phyloP scores from a whole-genome alignment of 2,329 filamentous ascomycete genomes.

The Hymenoscyphus occultus region DNA sequence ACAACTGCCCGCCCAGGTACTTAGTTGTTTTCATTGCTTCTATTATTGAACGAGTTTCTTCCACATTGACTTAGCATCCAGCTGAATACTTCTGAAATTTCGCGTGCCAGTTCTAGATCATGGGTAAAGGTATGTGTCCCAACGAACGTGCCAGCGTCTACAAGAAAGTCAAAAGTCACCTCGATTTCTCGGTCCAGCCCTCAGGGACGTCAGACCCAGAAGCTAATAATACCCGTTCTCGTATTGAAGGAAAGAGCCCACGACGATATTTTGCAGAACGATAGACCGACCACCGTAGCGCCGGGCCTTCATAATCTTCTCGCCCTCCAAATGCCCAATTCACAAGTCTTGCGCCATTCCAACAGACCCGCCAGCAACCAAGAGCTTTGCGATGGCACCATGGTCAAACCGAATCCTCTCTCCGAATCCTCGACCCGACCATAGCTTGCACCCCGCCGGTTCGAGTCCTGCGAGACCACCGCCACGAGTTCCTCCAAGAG shows the following conservation, averaged over 20 bases:
- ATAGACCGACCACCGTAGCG: constrained; percentile 6
- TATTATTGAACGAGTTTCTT: background rate
- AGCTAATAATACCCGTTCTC: constrained; percentile 6
- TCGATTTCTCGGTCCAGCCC: background rate
- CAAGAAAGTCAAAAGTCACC: background rate
- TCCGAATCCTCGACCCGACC: constrained; percentile 25
- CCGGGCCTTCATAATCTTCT: background rate
- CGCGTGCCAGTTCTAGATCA: background rate
- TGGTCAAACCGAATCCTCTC: constrained; percentile 34
- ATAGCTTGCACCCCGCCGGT: constrained; percentile 14
- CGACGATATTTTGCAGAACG: constrained; percentile 8
- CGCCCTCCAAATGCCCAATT: constrained; percentile 24
- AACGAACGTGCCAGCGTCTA: background rate
- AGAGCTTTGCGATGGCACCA: constrained; percentile 34
- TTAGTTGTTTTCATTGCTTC: background rate
- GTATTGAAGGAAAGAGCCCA: constrained; percentile 13
- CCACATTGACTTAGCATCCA: background rate
- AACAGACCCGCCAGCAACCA: constrained; percentile 16
- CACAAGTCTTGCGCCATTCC: constrained; percentile 20
- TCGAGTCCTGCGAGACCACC: constrained; percentile 20
- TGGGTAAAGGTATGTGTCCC: constrained; percentile 12
- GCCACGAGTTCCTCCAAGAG: constrained; percentile 20
- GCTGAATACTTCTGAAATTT: background rate
- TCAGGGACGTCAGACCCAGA: background rate
- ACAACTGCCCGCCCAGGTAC: background rate